Percentiles rank a stretch among this genome's conserved stretches.
Evolutionary conservation across 345 rosid species (phyloP).

Genomic region (Kernera saxatilis): DNA sequence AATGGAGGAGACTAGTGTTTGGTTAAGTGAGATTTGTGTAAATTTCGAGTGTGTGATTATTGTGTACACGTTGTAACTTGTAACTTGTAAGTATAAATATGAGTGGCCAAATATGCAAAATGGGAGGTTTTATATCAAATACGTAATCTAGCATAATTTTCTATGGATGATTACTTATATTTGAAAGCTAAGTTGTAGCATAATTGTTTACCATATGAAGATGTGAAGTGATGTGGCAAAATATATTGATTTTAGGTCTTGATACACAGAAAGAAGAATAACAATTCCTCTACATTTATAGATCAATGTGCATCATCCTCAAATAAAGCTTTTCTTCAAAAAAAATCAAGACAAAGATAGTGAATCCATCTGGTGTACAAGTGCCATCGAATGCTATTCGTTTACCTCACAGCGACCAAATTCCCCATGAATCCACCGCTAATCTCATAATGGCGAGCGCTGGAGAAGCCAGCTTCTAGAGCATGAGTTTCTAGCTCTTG

Average conservation of each 20-base stretch:
- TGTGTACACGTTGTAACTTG: no score
- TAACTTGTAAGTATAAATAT: no score
- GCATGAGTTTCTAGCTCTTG: slow-evolving; percentile 78
- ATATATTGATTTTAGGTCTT: background rate
- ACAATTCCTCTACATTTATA: background rate
- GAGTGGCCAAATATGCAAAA: no score
- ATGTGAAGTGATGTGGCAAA: background rate
- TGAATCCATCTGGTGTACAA: background rate
- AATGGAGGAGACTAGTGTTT: background rate
- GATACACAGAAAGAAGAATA: background rate
- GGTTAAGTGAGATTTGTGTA: background rate
- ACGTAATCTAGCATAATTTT: no score
- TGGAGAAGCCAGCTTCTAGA: slow-evolving; percentile 64
- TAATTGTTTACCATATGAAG: background rate
- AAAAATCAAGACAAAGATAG: background rate
- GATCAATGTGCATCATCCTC: slow-evolving; percentile 4
- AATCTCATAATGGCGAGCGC: slow-evolving; percentile 58
- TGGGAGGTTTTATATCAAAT: no score
- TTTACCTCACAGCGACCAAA: slow-evolving; percentile 57
- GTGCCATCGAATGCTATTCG: background rate
- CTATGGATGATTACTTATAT: no score
- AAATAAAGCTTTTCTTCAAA: background rate
- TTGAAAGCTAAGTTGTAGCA: no score
- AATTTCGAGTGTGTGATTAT: background rate
- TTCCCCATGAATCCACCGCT: slow-evolving; percentile 83